Evolutionary conservation across 2,329 filamentous ascomycete genomes (phyloP).

Genomic region (Fusarium sp.): DNA sequence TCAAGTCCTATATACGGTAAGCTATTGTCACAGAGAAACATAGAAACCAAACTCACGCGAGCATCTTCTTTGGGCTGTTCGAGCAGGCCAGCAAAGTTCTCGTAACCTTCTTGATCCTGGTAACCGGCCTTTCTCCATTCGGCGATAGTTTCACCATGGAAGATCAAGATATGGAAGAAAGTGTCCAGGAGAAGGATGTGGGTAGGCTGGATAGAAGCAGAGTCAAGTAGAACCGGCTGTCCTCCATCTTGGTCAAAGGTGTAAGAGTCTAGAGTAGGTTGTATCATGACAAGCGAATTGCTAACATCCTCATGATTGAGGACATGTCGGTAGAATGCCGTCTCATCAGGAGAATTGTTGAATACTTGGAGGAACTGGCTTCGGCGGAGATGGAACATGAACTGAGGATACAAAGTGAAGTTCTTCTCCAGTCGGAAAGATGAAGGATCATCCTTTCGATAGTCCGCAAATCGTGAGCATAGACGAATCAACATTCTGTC

Average conservation of each 20-base stretch:
- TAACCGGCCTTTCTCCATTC: conserved; percentile 99
- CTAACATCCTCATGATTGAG: conserved; percentile 97
- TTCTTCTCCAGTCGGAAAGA: conserved; percentile 99
- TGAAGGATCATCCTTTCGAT: conserved; percentile 96
- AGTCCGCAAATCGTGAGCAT: conserved; percentile 97
- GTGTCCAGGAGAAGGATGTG: conserved; percentile 96
- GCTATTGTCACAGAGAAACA: neutral
- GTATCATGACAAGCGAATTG: conserved; percentile 98
- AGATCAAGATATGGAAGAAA: conserved; percentile 99
- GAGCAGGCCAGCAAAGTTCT: conserved; percentile 90
- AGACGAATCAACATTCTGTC: conserved; percentile 98
- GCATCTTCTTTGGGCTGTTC: conserved; percentile 98
- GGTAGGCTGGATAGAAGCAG: conserved; percentile 93
- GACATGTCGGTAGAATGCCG: conserved; percentile 97
- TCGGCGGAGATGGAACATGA: conserved; percentile 98
- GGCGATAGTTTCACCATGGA: conserved; percentile 97
- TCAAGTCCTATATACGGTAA: conserved; percentile 78
- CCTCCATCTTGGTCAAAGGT: conserved; percentile 95
- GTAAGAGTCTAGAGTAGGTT: conserved; percentile 96
- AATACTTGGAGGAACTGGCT: conserved; percentile 99
- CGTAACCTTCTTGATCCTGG: conserved; percentile 97
- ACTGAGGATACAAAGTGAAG: conserved; percentile 98
- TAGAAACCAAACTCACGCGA: conserved; percentile 70
- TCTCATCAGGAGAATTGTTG: conserved; percentile 99
- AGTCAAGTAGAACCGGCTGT: conserved; percentile 94